These are phyloP conservation scores for Talaromyces sp. DNA, from an alignment of 2,329 filamentous ascomycete species.

Conservation along the genomic window DNA sequence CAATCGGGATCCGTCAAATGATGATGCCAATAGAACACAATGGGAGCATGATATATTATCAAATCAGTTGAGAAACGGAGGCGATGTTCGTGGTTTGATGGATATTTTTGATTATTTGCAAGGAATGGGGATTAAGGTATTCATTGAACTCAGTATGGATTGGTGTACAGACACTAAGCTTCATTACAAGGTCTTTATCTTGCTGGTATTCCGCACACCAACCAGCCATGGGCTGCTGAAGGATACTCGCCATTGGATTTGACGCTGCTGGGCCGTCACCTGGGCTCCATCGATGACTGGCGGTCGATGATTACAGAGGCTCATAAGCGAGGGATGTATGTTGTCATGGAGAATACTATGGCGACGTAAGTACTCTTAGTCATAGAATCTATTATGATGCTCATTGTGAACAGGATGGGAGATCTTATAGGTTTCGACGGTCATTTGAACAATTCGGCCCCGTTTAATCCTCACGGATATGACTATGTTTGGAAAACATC, in stretches of 20 bases:
- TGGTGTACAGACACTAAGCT: neutral
- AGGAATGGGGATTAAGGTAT: conserved; percentile 58
- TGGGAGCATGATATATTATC: conserved; percentile 58
- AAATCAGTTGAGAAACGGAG: conserved; percentile 59
- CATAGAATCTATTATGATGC: neutral
- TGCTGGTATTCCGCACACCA: conserved; percentile 59
- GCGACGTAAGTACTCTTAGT: conserved; percentile 44
- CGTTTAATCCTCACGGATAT: conserved; percentile 54
- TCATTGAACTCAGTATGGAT: conserved; percentile 11
- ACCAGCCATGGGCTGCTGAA: conserved; percentile 59
- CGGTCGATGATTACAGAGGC: conserved; percentile 54
- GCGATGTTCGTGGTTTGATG: conserved; percentile 54
- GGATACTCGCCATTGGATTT: conserved; percentile 57
- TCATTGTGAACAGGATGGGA: conserved; percentile 45
- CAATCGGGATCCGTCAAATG: conserved; percentile 60
- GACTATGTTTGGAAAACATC: conserved; percentile 54
- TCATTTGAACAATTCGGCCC: conserved; percentile 54
- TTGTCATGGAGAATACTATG: conserved; percentile 61
- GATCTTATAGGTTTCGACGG: conserved; percentile 58
- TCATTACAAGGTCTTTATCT: conserved; percentile 53
- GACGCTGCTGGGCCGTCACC: conserved; percentile 59
- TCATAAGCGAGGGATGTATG: conserved; percentile 58
- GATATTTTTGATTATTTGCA: conserved; percentile 60
- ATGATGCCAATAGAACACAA: conserved; percentile 57
- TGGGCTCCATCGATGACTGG: conserved; percentile 57